Evolutionary conservation across 345 rosid genomes (phyloP).

Genomic region (Rhodomyrtus tomentosa): DNA sequence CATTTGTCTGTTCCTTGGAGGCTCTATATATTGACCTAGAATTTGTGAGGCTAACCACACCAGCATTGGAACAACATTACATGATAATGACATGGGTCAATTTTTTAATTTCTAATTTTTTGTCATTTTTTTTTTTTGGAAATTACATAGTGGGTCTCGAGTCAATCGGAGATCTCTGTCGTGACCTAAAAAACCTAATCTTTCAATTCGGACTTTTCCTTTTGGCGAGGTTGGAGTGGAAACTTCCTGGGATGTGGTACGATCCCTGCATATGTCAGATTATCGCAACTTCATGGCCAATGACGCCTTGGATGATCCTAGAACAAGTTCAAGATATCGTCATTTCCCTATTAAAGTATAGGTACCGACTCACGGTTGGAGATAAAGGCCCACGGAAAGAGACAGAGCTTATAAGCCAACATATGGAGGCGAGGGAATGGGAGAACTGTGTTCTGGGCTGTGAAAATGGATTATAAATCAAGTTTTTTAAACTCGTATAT

Average conservation of each 20-base stretch:
- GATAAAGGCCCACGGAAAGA: background rate
- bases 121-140: background rate
- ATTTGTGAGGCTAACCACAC: constrained; percentile 23
- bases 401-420: too few species aligned
- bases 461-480: too few species aligned
- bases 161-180: background rate
- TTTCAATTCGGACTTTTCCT: background rate
- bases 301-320: background rate
- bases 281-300: background rate
- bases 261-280: background rate
- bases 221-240: background rate
- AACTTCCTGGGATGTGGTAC: background rate
- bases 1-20: constrained; percentile 2
- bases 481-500: too few species aligned
- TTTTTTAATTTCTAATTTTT: background rate
- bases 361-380: background rate
- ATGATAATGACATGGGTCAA: background rate
- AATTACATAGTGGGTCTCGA: background rate
- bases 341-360: background rate
- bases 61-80: constrained; percentile 23
- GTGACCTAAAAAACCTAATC: background rate
- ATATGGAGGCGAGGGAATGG: too few species aligned
- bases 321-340: background rate
- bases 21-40: constrained; percentile 11
- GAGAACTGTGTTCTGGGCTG: too few species aligned